phyloP scores from a whole-genome alignment of 129 eudicot species.

The Scalesia atractyloides region DNA sequence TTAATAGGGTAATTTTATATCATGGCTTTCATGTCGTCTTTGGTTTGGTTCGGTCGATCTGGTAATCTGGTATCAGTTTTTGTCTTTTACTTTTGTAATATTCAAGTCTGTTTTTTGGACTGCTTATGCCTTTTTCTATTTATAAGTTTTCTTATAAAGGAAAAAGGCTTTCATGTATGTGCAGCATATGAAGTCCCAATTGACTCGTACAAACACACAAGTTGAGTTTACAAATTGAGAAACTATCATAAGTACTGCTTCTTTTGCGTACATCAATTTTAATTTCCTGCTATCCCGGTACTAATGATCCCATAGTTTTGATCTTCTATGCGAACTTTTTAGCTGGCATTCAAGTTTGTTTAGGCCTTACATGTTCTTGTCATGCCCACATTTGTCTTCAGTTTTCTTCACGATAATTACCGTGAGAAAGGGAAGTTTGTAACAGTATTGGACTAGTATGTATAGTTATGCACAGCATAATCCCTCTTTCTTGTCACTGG shows the following conservation, averaged over 20 bases:
- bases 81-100: neutral
- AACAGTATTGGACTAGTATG: neutral
- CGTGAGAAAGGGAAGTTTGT: neutral
- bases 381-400: conserved; percentile 5
- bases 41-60: neutral
- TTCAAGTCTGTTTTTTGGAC: neutral
- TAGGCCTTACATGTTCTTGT: conserved; percentile 12
- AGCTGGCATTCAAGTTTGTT: neutral
- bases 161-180: conserved; percentile 6
- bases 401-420: neutral
- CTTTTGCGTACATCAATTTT: conserved; percentile 4
- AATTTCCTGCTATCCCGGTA: neutral
- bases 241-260: neutral
- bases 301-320: conserved; percentile 1
- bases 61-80: neutral
- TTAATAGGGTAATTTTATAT: neutral
- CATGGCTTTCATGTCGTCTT: neutral
- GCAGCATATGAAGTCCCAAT: conserved; percentile 4
- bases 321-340: conserved; percentile 10
- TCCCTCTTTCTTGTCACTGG: conserved; percentile 12
- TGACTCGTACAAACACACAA: too few relatives aligned
- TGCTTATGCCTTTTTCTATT: neutral
- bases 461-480: neutral
- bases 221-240: conserved; percentile 18
- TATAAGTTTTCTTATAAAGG: neutral